Evolutionary conservation across 768 basidiomycete species (phyloP).

Genomic region (Russula sp.): DNA sequence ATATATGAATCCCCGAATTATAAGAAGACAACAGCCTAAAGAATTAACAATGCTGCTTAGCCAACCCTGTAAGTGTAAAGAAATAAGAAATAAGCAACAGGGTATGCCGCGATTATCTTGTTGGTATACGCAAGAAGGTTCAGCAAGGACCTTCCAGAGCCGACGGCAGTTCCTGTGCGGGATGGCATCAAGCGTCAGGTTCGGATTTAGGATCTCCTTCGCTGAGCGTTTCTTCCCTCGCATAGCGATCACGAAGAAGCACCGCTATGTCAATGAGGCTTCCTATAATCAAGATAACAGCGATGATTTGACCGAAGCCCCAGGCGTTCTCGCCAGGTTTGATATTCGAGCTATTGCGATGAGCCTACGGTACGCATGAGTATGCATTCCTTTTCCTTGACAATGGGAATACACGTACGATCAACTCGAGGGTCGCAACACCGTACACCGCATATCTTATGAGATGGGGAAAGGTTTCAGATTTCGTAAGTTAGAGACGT

Average conservation of each 20-base stretch:
- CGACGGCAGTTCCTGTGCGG: neutral
- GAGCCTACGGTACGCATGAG: constrained; percentile 4
- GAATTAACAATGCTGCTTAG: neutral
- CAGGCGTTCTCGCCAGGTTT: constrained; percentile 12
- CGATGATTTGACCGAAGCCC: constrained; percentile 21
- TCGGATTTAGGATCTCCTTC: neutral
- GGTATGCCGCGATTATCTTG: neutral
- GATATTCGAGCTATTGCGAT: constrained; percentile 8
- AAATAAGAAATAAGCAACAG: neutral
- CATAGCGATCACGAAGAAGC: neutral
- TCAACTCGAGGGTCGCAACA: constrained; percentile 16
- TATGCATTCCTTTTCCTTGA: neutral
- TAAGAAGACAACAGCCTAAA: too few species aligned
- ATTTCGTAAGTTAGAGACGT: neutral
- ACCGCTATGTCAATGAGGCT: constrained; percentile 10
- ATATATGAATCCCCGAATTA: neutral
- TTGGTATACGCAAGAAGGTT: neutral
- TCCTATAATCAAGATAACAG: constrained; percentile 8
- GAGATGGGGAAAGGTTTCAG: neutral
- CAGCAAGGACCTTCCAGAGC: neutral
- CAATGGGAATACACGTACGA: neutral
- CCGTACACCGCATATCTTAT: constrained; percentile 14
- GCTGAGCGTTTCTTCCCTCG: neutral
- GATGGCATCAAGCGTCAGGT: neutral
- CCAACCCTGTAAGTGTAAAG: neutral